Percentiles rank a stretch among this genome's conserved stretches.
These are phyloP conservation scores for Populus hybrid DNA, from an alignment of 441 rosid genomes.

Conservation along the genomic window DNA sequence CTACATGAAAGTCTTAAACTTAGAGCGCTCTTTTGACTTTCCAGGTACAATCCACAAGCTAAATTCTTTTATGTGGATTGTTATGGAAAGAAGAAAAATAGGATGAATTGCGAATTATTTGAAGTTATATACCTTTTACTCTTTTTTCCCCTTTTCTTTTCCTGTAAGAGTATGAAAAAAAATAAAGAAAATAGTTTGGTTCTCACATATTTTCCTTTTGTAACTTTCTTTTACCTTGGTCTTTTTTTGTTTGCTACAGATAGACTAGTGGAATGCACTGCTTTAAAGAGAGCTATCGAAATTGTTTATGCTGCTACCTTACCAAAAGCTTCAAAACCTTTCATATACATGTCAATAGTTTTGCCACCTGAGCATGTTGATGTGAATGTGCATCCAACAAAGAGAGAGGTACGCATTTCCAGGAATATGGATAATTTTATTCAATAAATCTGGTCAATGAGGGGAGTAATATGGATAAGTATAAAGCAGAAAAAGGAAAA, in stretches of 20 bases:
- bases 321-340: slow-evolving; percentile 94
- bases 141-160: neutral
- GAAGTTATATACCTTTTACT: neutral
- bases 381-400: slow-evolving; percentile 95
- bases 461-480: neutral
- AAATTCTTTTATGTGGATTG: neutral
- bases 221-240: neutral
- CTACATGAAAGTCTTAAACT: neutral
- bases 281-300: slow-evolving; percentile 88
- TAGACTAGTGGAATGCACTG: slow-evolving; percentile 89
- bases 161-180: neutral
- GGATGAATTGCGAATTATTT: neutral
- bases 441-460: slow-evolving; percentile 3
- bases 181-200: neutral
- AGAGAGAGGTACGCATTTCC: slow-evolving; percentile 66
- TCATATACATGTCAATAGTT: slow-evolving; percentile 79
- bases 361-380: slow-evolving; percentile 94
- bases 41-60: neutral
- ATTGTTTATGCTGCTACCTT: slow-evolving; percentile 89
- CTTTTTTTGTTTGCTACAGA: slow-evolving; percentile 41
- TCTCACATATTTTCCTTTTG: neutral
- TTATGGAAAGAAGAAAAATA: neutral
- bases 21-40: neutral
- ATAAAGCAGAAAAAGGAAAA: neutral
- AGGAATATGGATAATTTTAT: neutral